A percentile compares a stretch with the other conserved stretches of the same genome.
These are phyloP conservation scores for Leccinum subrobustum DNA, from an alignment of 1,284 basidiomycete species.

Conservation along the genomic window DNA sequence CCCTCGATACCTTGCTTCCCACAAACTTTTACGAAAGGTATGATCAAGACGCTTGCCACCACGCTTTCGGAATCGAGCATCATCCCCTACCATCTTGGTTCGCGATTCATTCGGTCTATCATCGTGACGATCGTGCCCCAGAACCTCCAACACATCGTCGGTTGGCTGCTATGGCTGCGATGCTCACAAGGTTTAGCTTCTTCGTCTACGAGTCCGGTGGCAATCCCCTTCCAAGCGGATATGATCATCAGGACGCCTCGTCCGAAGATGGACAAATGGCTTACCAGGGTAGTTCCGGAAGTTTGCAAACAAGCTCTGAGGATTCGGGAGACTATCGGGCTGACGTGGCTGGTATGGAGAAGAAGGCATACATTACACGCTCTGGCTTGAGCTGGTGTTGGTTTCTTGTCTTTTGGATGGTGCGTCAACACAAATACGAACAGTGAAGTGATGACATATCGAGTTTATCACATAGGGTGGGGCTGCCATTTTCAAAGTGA, in stretches of 20 bases:
- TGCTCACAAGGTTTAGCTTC: constrained; percentile 50
- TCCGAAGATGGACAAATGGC: neutral
- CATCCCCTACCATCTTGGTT: constrained; percentile 18
- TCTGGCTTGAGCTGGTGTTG: constrained; percentile 44
- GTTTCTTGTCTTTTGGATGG: constrained; percentile 60
- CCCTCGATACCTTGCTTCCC: constrained; percentile 51
- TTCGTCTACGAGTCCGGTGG: constrained; percentile 27
- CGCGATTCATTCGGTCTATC: constrained; percentile 24
- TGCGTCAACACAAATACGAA: constrained; percentile 26
- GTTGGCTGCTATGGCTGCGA: constrained; percentile 51
- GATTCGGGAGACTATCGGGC: constrained; percentile 17
- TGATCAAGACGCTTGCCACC: neutral
- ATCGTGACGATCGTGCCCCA: constrained; percentile 2
- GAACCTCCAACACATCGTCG: constrained; percentile 36
- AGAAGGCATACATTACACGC: constrained; percentile 48
- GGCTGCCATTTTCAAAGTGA: constrained; percentile 51
- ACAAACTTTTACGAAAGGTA: constrained; percentile 31
- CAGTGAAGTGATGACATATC: neutral
- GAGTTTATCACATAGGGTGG: constrained; percentile 40
- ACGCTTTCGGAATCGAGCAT: neutral
- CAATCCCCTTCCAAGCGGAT: neutral
- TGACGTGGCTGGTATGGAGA: constrained; percentile 36
- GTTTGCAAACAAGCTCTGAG: constrained; percentile 13
- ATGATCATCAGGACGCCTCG: neutral
- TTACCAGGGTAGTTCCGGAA: constrained; percentile 10